Conservation (phyloP, 768 basidiomycete species). For the Termitomyces sp. region DNA sequence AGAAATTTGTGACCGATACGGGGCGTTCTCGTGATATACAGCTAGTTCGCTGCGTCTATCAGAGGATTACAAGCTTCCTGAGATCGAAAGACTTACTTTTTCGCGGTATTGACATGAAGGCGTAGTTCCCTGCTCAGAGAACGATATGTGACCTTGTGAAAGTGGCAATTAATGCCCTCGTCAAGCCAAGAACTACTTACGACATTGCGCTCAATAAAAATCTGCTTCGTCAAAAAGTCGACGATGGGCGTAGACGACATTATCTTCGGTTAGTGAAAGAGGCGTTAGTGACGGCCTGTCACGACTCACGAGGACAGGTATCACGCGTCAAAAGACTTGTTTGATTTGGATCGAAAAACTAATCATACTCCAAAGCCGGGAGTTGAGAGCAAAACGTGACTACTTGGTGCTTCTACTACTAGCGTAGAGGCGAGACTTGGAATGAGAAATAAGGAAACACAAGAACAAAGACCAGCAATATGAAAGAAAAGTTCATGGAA, state of each 20-base stretch:
- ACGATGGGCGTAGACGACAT: constrained; percentile 39
- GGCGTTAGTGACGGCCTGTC: neutral
- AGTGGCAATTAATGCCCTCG: neutral
- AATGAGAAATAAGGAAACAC: neutral
- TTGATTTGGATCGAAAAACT: neutral
- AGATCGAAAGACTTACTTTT: constrained; percentile 48
- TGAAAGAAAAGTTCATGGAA: constrained; percentile 1
- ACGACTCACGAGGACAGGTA: constrained; percentile 9
- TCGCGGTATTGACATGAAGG: constrained; percentile 73
- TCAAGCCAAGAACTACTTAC: constrained; percentile 20
- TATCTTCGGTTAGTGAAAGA: neutral
- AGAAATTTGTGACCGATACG: constrained; percentile 32
- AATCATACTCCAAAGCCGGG: too few species aligned
- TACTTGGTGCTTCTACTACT: neutral
- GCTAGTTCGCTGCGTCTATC: constrained; percentile 50
- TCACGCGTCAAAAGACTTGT: constrained; percentile 6
- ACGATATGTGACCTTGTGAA: constrained; percentile 69
- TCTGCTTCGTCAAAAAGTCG: constrained; percentile 45
- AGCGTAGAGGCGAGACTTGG: neutral
- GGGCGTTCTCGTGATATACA: constrained; percentile 43
- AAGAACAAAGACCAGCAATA: neutral
- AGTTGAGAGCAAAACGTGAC: neutral
- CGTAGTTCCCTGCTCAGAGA: constrained; percentile 65
- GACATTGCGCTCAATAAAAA: constrained; percentile 45
- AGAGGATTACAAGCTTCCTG: neutral